Percentiles rank a stretch among this genome's conserved stretches.
phyloP scores from a whole-genome alignment of 768 basidiomycete genomes.

The Termitomyces sp. region DNA sequence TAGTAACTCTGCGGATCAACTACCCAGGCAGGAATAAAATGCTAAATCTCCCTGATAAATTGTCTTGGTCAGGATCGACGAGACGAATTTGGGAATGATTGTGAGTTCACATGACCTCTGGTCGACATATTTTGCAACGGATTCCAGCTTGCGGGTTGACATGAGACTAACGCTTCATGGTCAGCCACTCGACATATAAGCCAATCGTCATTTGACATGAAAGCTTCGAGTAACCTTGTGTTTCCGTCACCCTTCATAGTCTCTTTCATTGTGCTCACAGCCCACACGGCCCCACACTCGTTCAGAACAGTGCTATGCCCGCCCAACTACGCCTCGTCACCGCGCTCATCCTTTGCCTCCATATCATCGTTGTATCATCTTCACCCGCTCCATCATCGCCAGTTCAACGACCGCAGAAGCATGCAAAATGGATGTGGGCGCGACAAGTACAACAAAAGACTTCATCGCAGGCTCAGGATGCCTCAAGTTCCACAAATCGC shows the following conservation, averaged over 20 bases:
- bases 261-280: not conserved
- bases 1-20: not conserved
- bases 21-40: not conserved
- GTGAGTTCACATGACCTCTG: not conserved
- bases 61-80: not conserved
- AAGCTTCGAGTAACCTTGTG: not conserved
- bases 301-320: not conserved
- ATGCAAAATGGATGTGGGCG: slow-evolving; percentile 1
- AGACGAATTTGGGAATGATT: not conserved
- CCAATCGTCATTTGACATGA: not conserved
- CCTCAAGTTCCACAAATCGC: not conserved
- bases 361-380: not conserved
- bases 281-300: slow-evolving; percentile 1
- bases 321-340: not conserved
- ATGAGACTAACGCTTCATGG: not conserved
- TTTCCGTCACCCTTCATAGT: not conserved
- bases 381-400: not conserved
- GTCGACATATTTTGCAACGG: not conserved
- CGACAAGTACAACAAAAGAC: not conserved
- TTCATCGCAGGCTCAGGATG: not conserved
- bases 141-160: not conserved
- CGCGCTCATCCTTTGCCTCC: not conserved
- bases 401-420: not conserved
- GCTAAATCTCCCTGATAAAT: too few relatives aligned
- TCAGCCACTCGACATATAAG: slow-evolving; percentile 3